Evolutionary conservation across 345 rosid species (phyloP), one percentile per base, ranked within the genome.

Genomic region (Eucalyptus viminalis): DNA sequence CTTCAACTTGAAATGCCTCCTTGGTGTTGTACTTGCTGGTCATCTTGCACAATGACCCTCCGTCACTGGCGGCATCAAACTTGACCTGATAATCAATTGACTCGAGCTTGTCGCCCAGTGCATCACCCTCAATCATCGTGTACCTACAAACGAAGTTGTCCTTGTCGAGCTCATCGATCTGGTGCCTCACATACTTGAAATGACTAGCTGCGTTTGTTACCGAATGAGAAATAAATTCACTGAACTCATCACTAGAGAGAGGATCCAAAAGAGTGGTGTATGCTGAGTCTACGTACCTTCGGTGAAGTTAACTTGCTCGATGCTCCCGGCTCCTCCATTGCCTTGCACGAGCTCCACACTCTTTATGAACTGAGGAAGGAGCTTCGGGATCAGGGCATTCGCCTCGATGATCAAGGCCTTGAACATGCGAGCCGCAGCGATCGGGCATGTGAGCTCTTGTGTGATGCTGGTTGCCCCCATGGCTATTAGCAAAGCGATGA

Each of bases 261-360:
- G 27, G 83, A 37, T 16, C 83, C 83, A 37, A 37, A 67, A 72
- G 11, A 17, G 17, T 21, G 8, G 4, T 5, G 83, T 10, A 6
- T 37, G 5, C 45, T 25, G 45, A 72, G 8, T 37, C 4, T 37
- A 19, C 51, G 8, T 49, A 89, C 94, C 93, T 80, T 93, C 93
- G 21, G 86, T 88, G 80, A 93, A 92, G 27, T 90, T 87, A 44
- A 90, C 88, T 85, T 87, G 90, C 89, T 89, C 92, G 69, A 91
- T 87, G 87, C 89, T 93, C 27, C 94, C 94, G 15, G 90, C 54
- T 17, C 92, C 93, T 72, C 94, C 94, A 47, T 91, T 88, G 11
- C 92, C 94, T 89, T 86, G 86, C 11, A 92, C 58, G 6, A 90
- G 50, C 21, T 87, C 91, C 24, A 90, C 60, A 25, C 87, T 91